Evolutionary conservation across 176 grass and related monocot species (phyloP).

Genomic region (Phyllostachys edulis): DNA sequence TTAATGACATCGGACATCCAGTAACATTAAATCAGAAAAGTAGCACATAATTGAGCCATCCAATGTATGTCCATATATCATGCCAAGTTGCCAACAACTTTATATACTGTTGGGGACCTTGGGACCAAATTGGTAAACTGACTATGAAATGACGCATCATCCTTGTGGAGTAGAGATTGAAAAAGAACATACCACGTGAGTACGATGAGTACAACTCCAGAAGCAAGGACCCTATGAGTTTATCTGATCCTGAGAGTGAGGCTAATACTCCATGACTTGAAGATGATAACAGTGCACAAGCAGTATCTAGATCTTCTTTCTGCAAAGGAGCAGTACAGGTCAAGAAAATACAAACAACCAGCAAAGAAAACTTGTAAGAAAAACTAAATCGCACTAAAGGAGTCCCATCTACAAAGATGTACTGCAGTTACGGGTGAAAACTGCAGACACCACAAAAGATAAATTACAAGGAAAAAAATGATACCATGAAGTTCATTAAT

Average conservation of each 20-base stretch:
- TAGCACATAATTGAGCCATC: neutral
- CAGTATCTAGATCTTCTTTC: slow-evolving; percentile 46
- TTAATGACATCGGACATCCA: neutral
- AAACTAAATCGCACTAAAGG: neutral
- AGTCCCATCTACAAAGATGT: neutral
- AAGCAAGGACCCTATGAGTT: slow-evolving; percentile 65
- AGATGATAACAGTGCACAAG: slow-evolving; percentile 60
- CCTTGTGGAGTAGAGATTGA: neutral
- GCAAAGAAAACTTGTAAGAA: neutral
- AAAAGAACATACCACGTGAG: slow-evolving; percentile 43
- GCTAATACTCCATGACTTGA: slow-evolving; percentile 61
- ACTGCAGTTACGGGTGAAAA: neutral
- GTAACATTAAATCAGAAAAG: neutral
- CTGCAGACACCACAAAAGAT: neutral
- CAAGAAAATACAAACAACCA: slow-evolving; percentile 29
- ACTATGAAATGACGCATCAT: neutral
- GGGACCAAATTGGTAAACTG: neutral
- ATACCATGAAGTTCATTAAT: too few relatives aligned
- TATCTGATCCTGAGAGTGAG: slow-evolving; percentile 63
- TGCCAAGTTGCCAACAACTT: neutral
- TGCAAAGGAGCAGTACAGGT: slow-evolving; percentile 20
- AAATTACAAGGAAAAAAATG: slow-evolving; percentile 20
- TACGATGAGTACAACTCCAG: slow-evolving; percentile 52
- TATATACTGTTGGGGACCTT: neutral
- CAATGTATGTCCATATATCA: neutral